Conservation (phyloP, 352 stramenopile genomes). For the Globisporangium canariense region DNA sequence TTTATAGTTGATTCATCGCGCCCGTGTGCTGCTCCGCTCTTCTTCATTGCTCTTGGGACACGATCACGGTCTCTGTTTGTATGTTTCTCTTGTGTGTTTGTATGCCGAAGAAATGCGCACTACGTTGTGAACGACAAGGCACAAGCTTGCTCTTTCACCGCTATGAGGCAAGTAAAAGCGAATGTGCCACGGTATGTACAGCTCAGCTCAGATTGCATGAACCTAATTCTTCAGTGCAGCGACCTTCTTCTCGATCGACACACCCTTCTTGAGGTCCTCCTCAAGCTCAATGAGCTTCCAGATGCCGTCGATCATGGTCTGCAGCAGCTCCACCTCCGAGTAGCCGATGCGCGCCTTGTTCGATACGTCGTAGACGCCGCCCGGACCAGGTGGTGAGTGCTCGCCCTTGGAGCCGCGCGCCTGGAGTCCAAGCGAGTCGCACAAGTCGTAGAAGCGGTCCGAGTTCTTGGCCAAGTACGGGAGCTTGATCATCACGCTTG, state of each 20-base stretch:
- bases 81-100: background rate
- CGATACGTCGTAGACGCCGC: constrained; percentile 92
- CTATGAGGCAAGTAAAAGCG: no score
- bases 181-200: background rate
- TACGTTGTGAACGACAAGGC: no score
- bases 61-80: background rate
- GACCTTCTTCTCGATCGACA: constrained; percentile 64
- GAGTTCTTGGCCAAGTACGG: constrained; percentile 67
- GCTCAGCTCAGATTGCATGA: background rate
- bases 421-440: constrained; percentile 76
- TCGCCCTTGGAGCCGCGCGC: constrained; percentile 78
- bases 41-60: no score
- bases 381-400: constrained; percentile 73
- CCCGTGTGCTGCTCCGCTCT: constrained; percentile 1
- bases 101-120: no score
- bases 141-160: no score
- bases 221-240: constrained; percentile 31
- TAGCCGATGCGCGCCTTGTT: constrained; percentile 94
- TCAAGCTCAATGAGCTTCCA: constrained; percentile 91
- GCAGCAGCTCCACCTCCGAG: constrained; percentile 93
- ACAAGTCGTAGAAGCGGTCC: constrained; percentile 69
- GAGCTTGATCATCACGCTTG: constrained; percentile 86
- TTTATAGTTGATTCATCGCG: constrained; percentile 9
- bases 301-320: constrained; percentile 95
- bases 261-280: constrained; percentile 85